Evolutionary conservation across 2,329 filamentous ascomycete genomes (phyloP), one percentile per base, ranked within the genome.

Genomic region (Curvularia sp.): DNA sequence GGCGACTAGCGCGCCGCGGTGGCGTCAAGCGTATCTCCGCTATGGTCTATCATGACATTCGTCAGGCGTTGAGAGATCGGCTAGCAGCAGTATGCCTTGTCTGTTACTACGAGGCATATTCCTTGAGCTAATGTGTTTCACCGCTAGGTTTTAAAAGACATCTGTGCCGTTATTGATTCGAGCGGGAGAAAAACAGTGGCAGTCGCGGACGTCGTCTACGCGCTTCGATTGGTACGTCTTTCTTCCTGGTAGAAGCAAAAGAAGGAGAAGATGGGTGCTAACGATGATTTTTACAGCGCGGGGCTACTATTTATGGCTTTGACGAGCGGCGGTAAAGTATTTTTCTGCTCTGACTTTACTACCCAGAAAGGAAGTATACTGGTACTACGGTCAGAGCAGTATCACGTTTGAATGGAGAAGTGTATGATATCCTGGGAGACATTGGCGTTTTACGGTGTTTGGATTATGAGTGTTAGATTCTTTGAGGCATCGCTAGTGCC

Each of bases 21-120:
- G 91, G 91, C 0, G 88, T 94, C 0, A 93, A 93, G 72, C 82
- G 90, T 0, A 92, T 93, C 8, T 88, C 87, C 0, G 83, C 72
- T 0, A 63, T 46, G 0, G 88, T 93, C 2, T 93, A 93, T 67
- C 81, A 87, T 0, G 88, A 90, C 0, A 74, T 83, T 0, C 80
- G 91, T 0, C 18, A 4, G 0, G 85, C 81, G 0, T 52, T 93
- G 1, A 85, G 82, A 22, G 60, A 66, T 0, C 79, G 82, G 0
- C 75, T 93, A 2, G 53, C 58, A 15, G 1, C 31, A 0, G 71
- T 74, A 49, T 56, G 73, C n/a, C 24, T 10, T 30, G 9, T 28
- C 8, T 7, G 7, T n/a, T 7, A 4, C 15, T 10, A 13, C 5
- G 22, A 22, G n/a, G 6, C 10, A 15, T 8, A 6, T 9, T 13